phyloP scores from a whole-genome alignment of 2,329 filamentous ascomycete species.

The Microsporum canis region DNA sequence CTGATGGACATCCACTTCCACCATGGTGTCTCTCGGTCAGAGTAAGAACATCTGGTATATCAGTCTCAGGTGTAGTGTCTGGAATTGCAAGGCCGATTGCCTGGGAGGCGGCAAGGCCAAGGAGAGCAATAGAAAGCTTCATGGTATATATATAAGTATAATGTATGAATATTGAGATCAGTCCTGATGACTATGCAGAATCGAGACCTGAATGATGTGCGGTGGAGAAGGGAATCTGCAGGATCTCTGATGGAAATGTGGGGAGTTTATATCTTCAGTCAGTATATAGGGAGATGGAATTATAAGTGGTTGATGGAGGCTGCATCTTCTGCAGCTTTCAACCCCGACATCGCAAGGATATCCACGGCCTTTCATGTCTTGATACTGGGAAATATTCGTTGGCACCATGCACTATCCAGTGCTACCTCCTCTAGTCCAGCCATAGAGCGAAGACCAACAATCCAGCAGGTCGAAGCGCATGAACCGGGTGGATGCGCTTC shows the following conservation, averaged over 20 bases:
- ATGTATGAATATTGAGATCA: not conserved
- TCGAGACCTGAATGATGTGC: not conserved
- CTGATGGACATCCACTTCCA: not conserved
- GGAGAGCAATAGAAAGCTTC: slow-evolving; percentile 1
- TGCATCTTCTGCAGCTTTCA: not conserved
- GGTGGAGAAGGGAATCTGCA: not conserved
- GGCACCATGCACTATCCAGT: not conserved
- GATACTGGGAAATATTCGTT: not conserved
- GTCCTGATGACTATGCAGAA: not conserved
- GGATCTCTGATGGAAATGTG: not conserved
- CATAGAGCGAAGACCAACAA: not conserved
- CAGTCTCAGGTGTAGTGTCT: not conserved
- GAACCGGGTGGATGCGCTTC: slow-evolving; percentile 4
- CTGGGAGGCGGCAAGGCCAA: slow-evolving; percentile 3
- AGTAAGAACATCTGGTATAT: not conserved
- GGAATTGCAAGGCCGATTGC: not conserved
- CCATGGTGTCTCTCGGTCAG: not conserved
- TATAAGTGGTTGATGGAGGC: not conserved
- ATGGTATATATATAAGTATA: not conserved
- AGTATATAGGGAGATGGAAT: not conserved
- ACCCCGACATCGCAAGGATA: not conserved
- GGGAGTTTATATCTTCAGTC: slow-evolving; percentile 4
- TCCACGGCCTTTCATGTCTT: not conserved
- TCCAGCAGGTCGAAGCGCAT: slow-evolving; percentile 2
- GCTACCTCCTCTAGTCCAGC: not conserved